Percentiles rank a stretch among this genome's conserved stretches.
Conservation (phyloP, 441 rosid genomes). For the Biscutella laevigata region DNA sequence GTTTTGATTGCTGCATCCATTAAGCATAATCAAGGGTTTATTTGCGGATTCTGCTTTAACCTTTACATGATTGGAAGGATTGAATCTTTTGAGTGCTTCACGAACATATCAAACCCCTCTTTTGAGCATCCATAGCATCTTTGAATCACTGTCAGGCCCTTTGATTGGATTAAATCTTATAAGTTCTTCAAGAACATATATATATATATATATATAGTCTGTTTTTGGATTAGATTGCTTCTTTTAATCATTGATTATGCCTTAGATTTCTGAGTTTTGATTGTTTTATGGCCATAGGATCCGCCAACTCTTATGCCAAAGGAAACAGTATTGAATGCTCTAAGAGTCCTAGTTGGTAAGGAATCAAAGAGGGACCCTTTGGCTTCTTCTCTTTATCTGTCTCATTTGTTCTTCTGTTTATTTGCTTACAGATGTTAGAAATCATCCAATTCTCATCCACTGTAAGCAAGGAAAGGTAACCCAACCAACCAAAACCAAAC, state of each 20-base stretch:
- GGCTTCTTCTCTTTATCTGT: background rate
- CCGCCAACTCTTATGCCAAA: conserved; percentile 45
- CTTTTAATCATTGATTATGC: background rate
- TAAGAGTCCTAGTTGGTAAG: conserved; percentile 70
- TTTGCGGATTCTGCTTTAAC: no score
- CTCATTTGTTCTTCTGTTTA: conserved; percentile 4
- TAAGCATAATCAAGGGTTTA: no score
- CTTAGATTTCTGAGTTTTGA: conserved; percentile 16
- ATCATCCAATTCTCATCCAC: conserved; percentile 83
- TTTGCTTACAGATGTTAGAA: conserved; percentile 64
- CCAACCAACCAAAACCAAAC: background rate
- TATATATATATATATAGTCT: no score
- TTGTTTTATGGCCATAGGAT: conserved; percentile 40
- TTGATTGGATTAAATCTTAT: no score
- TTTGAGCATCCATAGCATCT: background rate
- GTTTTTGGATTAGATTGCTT: background rate
- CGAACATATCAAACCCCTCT: no score
- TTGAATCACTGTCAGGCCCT: background rate
- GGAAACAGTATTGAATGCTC: conserved; percentile 54
- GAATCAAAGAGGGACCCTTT: conserved; percentile 2
- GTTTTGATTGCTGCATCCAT: no score
- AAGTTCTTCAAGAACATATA: background rate
- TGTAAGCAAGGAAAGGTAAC: conserved; percentile 88
- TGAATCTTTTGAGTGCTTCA: no score
- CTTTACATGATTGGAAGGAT: no score